These are phyloP conservation scores for Lichtheimia ramosa DNA, from an alignment of 371 early-diverging fungal genomes.

Conservation along the genomic window DNA sequence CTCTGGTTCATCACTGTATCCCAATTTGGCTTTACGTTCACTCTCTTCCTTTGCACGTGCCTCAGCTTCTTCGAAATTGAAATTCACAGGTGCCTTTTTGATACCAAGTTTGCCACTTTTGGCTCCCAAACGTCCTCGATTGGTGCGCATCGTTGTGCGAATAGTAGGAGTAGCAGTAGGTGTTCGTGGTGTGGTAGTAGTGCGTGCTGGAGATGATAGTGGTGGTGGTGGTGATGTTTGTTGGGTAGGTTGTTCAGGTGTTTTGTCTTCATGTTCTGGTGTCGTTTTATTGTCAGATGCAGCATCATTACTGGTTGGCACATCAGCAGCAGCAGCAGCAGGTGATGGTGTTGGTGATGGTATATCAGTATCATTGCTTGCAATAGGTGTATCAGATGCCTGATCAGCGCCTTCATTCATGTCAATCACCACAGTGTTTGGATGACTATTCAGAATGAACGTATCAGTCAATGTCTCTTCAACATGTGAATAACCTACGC, in stretches of 20 bases:
- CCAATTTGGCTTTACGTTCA: conserved; percentile 71
- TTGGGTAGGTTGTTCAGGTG: too few species aligned
- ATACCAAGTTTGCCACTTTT: conserved; percentile 82
- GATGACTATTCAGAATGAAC: conserved; percentile 20
- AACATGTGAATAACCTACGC: conserved; percentile 32
- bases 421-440: conserved; percentile 37
- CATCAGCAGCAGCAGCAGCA: neutral
- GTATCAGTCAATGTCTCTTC: neutral
- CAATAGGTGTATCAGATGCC: conserved; percentile 13
- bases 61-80: conserved; percentile 92
- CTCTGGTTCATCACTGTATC: conserved; percentile 71
- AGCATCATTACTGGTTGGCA: neutral
- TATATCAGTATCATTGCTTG: neutral
- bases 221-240: too few species aligned
- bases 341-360: conserved; percentile 7
- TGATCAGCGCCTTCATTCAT: conserved; percentile 15
- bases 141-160: conserved; percentile 30
- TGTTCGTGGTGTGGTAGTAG: conserved; percentile 8
- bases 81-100: conserved; percentile 73
- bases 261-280: too few species aligned
- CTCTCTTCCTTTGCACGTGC: conserved; percentile 87
- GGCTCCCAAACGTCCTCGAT: conserved; percentile 36
- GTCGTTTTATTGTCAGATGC: neutral
- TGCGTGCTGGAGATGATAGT: conserved; percentile 4
- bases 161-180: conserved; percentile 11